These are phyloP conservation scores for Leccinum olivaceopallidum DNA, from an alignment of 768 basidiomycete genomes.

Conservation along the genomic window DNA sequence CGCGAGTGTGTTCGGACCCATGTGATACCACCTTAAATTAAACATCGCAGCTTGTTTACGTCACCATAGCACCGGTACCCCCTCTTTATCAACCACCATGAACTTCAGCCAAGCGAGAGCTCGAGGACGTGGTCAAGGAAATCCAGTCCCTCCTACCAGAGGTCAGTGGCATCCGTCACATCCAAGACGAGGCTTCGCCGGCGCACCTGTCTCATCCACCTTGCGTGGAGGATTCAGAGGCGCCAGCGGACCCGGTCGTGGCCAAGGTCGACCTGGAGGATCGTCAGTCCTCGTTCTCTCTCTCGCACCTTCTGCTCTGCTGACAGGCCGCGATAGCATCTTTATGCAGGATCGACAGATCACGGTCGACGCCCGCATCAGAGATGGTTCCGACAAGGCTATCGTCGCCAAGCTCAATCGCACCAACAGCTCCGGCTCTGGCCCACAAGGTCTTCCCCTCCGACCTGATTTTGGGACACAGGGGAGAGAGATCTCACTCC, in stretches of 20 bases:
- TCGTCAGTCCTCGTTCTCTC: conserved; percentile 15
- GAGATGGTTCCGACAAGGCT: conserved; percentile 39
- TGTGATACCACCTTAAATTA: no score
- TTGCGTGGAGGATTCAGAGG: conserved; percentile 28
- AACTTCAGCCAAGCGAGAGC: neutral
- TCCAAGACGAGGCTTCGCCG: conserved; percentile 17
- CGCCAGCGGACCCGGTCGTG: conserved; percentile 6
- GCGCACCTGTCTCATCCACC: neutral
- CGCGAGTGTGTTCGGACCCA: neutral
- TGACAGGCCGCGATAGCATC: conserved; percentile 2
- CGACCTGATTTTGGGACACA: conserved; percentile 46
- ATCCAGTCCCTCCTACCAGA: neutral
- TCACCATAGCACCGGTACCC: neutral
- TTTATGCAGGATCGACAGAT: conserved; percentile 40
- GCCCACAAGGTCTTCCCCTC: conserved; percentile 35
- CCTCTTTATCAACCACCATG: neutral
- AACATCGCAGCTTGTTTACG: neutral
- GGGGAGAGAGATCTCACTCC: conserved; percentile 42
- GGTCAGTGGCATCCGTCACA: conserved; percentile 13
- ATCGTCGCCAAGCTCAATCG: conserved; percentile 25
- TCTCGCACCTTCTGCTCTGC: neutral
- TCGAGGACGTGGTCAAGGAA: conserved; percentile 6
- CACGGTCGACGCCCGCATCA: conserved; percentile 56
- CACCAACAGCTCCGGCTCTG: neutral
- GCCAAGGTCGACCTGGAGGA: conserved; percentile 18